Evolutionary conservation across 164 flowering plant species (phyloP).

Genomic region (Annona cherimola): DNA sequence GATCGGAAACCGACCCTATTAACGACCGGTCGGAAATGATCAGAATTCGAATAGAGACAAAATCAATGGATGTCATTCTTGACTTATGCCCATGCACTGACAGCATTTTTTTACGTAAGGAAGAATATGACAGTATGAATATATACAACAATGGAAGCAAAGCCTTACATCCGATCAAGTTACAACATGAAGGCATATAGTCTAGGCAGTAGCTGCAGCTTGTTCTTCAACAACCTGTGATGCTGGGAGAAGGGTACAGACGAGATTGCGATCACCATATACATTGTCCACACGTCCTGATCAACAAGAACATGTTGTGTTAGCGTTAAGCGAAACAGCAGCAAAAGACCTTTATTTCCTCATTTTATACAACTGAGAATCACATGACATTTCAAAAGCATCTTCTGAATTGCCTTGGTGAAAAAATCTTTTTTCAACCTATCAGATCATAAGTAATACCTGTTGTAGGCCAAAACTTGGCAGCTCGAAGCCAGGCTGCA

Average conservation of each 20-base stretch:
- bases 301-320: not conserved
- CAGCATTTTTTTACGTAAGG: not conserved
- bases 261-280: constrained; percentile 92
- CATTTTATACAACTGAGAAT: too few species aligned
- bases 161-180: not conserved
- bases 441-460: constrained; percentile 32
- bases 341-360: not conserved
- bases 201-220: constrained; percentile 79
- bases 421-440: too few species aligned
- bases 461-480: constrained; percentile 97
- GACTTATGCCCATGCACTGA: not conserved
- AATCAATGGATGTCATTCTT: not conserved
- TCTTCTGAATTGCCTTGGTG: too few species aligned
- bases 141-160: constrained; percentile 4
- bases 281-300: constrained; percentile 97
- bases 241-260: constrained; percentile 84
- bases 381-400: too few species aligned
- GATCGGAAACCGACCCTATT: too few species aligned
- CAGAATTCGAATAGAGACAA: too few species aligned
- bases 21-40: too few species aligned
- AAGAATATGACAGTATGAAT: constrained; percentile 3
- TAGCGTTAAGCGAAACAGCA: not conserved
- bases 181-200: not conserved
- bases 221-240: constrained; percentile 63
- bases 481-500: constrained; percentile 78